Percentiles rank a stretch among this genome's conserved stretches.
These are phyloP conservation scores for Protomyces gravidus DNA, from an alignment of 1,139 yeast genomes.

Conservation along the genomic window DNA sequence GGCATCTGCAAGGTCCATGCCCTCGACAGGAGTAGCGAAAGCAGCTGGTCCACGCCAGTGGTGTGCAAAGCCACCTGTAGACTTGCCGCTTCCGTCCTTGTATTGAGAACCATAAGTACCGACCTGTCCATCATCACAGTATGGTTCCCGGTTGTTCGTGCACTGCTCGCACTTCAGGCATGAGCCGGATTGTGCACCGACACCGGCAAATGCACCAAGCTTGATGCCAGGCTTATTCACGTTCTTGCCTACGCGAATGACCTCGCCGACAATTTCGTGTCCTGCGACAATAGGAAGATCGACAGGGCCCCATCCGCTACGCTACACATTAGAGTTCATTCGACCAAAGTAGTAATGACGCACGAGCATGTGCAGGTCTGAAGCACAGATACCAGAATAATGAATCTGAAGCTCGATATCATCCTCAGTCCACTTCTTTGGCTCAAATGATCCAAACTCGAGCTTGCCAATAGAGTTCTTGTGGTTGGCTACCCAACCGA, in stretches of 20 bases:
- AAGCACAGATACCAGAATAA: slow-evolving; percentile 55
- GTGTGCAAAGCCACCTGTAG: slow-evolving; percentile 61
- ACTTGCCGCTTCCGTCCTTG: slow-evolving; percentile 37
- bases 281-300: slow-evolving; percentile 44
- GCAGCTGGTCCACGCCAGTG: slow-evolving; percentile 53
- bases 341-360: neutral
- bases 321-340: neutral
- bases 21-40: slow-evolving; percentile 54
- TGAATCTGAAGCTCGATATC: slow-evolving; percentile 34
- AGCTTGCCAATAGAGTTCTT: slow-evolving; percentile 34
- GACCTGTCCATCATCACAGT: slow-evolving; percentile 46
- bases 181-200: slow-evolving; percentile 53
- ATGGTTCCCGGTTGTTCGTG: slow-evolving; percentile 48
- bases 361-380: slow-evolving; percentile 49
- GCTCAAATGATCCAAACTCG: slow-evolving; percentile 32
- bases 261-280: slow-evolving; percentile 57
- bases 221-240: slow-evolving; percentile 54
- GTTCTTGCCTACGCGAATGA: slow-evolving; percentile 49
- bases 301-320: slow-evolving; percentile 42
- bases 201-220: slow-evolving; percentile 60
- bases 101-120: slow-evolving; percentile 43
- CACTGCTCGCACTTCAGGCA: slow-evolving; percentile 53
- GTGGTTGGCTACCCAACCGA: slow-evolving; percentile 34
- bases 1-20: slow-evolving; percentile 47
- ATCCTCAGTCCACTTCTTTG: slow-evolving; percentile 34